Conservation (phyloP, 75 land plant genomes). For the Adiantum capillusveneris region DNA sequence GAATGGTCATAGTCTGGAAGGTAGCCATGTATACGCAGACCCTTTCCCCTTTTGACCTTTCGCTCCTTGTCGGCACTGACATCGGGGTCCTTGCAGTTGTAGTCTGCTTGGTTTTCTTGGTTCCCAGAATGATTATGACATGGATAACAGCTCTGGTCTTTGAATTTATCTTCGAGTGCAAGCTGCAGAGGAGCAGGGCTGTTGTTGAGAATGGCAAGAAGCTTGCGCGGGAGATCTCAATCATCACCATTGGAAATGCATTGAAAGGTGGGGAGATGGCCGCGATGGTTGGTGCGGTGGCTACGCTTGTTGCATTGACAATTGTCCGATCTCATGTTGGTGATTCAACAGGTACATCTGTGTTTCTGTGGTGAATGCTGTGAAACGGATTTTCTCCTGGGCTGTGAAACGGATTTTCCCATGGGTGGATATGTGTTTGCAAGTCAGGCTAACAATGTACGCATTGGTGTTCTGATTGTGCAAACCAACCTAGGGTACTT, state of each 20-base stretch:
- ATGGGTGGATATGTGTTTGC: too few relatives aligned
- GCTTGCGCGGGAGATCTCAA: conserved; percentile 10
- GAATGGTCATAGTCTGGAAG: background rate
- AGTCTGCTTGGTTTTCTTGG: background rate
- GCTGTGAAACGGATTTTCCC: too few relatives aligned
- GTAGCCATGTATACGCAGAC: conserved; percentile 2
- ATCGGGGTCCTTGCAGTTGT: conserved; percentile 5
- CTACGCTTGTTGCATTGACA: background rate
- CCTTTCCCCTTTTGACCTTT: conserved; percentile 4
- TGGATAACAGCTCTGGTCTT: conserved; percentile 10
- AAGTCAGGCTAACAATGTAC: too few relatives aligned
- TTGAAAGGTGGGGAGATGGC: conserved; percentile 3
- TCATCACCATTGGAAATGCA: background rate
- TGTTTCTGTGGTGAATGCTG: background rate
- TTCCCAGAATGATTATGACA: conserved; percentile 10
- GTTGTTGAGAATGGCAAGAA: conserved; percentile 7
- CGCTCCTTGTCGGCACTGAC: conserved; percentile 5
- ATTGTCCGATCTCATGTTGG: background rate
- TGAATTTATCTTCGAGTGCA: background rate
- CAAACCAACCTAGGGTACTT: too few relatives aligned
- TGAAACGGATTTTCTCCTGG: too few relatives aligned
- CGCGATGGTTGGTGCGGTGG: background rate
- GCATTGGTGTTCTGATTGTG: too few relatives aligned
- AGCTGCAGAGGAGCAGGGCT: background rate
- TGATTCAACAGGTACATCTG: background rate